Base-by-base conservation (phyloP, 2,329 filamentous ascomycete species). In the Didymella glomerata region DNA sequence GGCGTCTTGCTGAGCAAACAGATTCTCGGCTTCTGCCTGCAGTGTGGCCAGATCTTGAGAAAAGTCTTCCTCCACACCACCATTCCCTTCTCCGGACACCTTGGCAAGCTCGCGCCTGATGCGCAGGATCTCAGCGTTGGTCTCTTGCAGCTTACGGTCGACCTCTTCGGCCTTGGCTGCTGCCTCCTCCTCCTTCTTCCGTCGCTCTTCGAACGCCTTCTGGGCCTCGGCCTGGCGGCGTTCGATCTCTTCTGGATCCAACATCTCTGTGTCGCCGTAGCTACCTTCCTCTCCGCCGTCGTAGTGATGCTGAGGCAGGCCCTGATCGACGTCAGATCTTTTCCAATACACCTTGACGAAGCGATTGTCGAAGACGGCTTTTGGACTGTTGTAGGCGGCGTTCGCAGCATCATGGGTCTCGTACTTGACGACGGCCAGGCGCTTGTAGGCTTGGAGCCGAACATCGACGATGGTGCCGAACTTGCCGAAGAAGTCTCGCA, bases 301-400 rank as follows among this genome's bases (percentile, higher is more conserved):
- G 47, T 45, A 13, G 28, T 28, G 10, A 10, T 44, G n/a, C 3
- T n/a, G 27, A 7, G 20, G 7, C 28, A 20, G 27, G n/a, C 40
- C 46, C 14, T 34, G 36, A 30, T 57, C 55, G 47, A 65, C 42
- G 16, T 72, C 66, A 6, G 82, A 77, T 66, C 86, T 89, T 71
- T 87, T 84, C 91, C 91, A 94, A 68, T 89, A 93, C 0, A 94
- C 89, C 68, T 92, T 93, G 48, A 95, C 91, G 67, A 95, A 95
- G 11, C 91, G 84, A 67, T 94, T 95, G 68, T 93, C 90, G 70
- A 94, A 95, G 44, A 95, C 88, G 46, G 88, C 88, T 70, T 92
- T 92, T 0, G 91, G 91, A 9, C 89, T 93, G 46, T 84, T 84
- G 73, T 91, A 92, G 2, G 91, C 91, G 16, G 85, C 84, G 59